A percentile compares a stretch with the other conserved stretches of the same genome.
Evolutionary conservation across 352 stramenopile genomes (phyloP).

Genomic region (Aphanomyces astaci): DNA sequence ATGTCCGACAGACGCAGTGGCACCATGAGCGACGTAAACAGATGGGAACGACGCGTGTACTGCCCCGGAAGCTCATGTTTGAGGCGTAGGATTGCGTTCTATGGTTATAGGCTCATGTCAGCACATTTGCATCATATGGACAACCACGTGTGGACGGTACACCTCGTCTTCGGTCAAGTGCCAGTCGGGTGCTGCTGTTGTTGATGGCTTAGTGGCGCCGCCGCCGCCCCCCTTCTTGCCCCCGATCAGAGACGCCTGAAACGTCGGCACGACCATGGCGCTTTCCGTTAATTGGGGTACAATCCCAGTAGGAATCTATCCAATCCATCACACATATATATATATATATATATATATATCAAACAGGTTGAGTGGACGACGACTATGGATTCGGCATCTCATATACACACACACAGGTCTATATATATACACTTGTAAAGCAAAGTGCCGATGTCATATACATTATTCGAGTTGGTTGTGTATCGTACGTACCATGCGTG

Average conservation of each 20-base stretch:
- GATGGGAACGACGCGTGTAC: not conserved
- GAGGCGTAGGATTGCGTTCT: not conserved
- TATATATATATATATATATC: not conserved
- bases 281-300: not conserved
- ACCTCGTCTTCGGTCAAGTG: conserved; percentile 1
- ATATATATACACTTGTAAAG: too few relatives aligned
- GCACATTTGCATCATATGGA: too few relatives aligned
- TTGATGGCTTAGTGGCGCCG: too few relatives aligned
- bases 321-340: not conserved
- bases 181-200: not conserved
- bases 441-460: too few relatives aligned
- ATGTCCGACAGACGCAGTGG: not conserved
- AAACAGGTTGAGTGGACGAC: too few relatives aligned
- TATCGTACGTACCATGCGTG: conserved; percentile 49
- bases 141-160: too few relatives aligned
- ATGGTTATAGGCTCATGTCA: too few relatives aligned
- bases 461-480: too few relatives aligned
- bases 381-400: too few relatives aligned
- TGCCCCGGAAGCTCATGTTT: not conserved
- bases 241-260: conserved; percentile 8
- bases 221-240: conserved; percentile 10
- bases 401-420: not conserved
- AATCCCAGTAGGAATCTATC: conserved; percentile 1
- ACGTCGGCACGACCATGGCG: conserved; percentile 11
- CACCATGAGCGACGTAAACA: conserved; percentile 4